phyloP scores from a whole-genome alignment of 352 stramenopile species.

The Thalassiosira mediterranea region DNA sequence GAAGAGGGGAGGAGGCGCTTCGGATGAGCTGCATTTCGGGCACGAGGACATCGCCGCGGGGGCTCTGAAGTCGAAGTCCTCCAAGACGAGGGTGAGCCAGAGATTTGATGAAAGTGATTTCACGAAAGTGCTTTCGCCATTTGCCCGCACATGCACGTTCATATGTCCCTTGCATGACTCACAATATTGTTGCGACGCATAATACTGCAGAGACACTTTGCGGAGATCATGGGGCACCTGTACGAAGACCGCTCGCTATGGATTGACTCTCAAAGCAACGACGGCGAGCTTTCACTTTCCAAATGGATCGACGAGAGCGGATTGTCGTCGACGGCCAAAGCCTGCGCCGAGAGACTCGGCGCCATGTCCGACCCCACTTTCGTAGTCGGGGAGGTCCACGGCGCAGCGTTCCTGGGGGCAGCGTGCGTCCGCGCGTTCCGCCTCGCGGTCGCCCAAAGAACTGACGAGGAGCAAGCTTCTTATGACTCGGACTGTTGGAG shows the following conservation, averaged over 20 bases:
- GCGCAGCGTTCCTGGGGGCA: conserved; percentile 64
- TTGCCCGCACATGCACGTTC: too few species aligned
- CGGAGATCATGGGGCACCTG: conserved; percentile 56
- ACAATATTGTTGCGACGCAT: too few species aligned
- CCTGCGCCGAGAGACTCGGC: conserved; percentile 42
- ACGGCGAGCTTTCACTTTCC: conserved; percentile 16
- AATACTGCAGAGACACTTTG: conserved; percentile 63
- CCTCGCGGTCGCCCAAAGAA: conserved; percentile 34
- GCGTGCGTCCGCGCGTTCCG: conserved; percentile 62
- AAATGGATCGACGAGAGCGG: conserved; percentile 37
- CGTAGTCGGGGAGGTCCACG: conserved; percentile 61
- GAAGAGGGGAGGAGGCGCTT: conserved; percentile 6
- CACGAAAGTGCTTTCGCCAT: too few species aligned
- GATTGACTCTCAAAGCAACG: conserved; percentile 21
- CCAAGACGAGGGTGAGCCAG: conserved; percentile 53
- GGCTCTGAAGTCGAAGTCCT: conserved; percentile 58
- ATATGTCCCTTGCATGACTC: too few species aligned
- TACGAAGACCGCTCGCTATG: conserved; percentile 63
- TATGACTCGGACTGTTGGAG: conserved; percentile 42
- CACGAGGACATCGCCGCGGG: conserved; percentile 56
- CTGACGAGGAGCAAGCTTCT: conserved; percentile 10
- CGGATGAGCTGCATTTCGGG: conserved; percentile 11
- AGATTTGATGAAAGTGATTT: too few species aligned
- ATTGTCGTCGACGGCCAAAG: conserved; percentile 23
- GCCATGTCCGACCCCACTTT: conserved; percentile 30